A percentile compares a stretch with the other conserved stretches of the same genome.
phyloP scores from a whole-genome alignment of 2,329 filamentous ascomycete genomes.

The Scytalidium sp. region DNA sequence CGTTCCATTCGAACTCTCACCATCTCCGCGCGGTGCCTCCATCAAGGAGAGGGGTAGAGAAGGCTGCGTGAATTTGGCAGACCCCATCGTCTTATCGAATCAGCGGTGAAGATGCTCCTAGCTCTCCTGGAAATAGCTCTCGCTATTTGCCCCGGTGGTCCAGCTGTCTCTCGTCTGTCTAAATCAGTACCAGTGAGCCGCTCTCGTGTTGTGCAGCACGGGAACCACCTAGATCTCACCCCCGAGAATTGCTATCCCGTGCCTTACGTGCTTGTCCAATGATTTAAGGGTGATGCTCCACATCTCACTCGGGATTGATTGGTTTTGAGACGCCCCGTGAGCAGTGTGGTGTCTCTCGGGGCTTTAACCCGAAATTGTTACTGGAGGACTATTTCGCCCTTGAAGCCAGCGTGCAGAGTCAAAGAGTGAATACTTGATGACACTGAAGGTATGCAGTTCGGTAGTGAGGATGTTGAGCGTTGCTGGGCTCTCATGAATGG shows the following conservation, averaged over 20 bases:
- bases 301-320: neutral
- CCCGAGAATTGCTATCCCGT: neutral
- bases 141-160: no score
- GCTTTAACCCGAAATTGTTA: neutral
- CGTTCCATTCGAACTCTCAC: neutral
- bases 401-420: no score
- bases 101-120: neutral
- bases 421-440: no score
- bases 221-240: neutral
- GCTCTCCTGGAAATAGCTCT: neutral
- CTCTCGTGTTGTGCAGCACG: neutral
- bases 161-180: no score
- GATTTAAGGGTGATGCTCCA: neutral
- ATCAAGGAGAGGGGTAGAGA: neutral
- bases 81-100: neutral
- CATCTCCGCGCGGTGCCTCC: neutral
- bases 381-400: neutral
- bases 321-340: neutral
- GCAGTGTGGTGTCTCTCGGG: neutral
- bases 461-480: no score
- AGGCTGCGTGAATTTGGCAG: neutral
- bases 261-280: no score
- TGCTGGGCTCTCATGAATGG: no score
- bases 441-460: no score
- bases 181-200: neutral